A percentile compares a stretch with the other conserved stretches of the same genome.
These are phyloP conservation scores for Strombidium stylifer DNA, from an alignment of 73 alveolate genomes.

Conservation along the genomic window DNA sequence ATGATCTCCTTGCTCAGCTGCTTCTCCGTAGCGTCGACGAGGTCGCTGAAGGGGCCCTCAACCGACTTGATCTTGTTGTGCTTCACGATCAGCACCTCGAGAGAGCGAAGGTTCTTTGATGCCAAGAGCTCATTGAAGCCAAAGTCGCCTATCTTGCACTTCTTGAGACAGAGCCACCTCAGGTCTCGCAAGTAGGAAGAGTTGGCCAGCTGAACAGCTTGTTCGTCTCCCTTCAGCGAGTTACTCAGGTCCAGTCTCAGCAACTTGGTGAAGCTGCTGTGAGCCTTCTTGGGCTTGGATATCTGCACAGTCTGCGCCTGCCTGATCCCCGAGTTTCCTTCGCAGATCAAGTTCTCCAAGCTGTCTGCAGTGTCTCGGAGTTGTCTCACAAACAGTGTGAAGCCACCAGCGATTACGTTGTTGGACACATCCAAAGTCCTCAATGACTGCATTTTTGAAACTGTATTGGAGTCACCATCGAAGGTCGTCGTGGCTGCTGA, in stretches of 20 bases:
- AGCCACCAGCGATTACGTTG: slow-evolving; percentile 11
- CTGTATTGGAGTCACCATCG: too few relatives aligned
- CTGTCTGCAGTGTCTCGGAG: slow-evolving; percentile 19
- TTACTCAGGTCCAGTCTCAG: slow-evolving; percentile 9
- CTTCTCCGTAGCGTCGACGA: slow-evolving; percentile 26
- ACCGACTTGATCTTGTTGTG: slow-evolving; percentile 7
- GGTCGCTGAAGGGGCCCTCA: slow-evolving; percentile 14
- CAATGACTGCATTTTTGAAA: too few relatives aligned
- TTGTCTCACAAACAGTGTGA: slow-evolving; percentile 15
- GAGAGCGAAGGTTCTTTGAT: slow-evolving; percentile 5
- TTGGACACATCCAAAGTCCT: slow-evolving; percentile 16
- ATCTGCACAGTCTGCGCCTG: neutral
- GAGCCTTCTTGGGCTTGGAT: slow-evolving; percentile 21
- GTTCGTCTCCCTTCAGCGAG: slow-evolving; percentile 12
- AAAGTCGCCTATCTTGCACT: slow-evolving; percentile 12
- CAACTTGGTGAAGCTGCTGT: slow-evolving; percentile 4
- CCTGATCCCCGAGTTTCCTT: slow-evolving; percentile 3
- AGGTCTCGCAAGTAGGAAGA: slow-evolving; percentile 22
- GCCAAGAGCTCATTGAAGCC: slow-evolving; percentile 13
- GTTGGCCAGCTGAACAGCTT: slow-evolving; percentile 10
- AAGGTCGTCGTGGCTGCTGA: too few relatives aligned
- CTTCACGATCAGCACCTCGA: slow-evolving; percentile 13
- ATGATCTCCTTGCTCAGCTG: slow-evolving; percentile 3
- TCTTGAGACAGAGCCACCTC: neutral
- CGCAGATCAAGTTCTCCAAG: neutral